phyloP scores from a whole-genome alignment of 2,329 filamentous ascomycete genomes.

The Huntiella omanensis region DNA sequence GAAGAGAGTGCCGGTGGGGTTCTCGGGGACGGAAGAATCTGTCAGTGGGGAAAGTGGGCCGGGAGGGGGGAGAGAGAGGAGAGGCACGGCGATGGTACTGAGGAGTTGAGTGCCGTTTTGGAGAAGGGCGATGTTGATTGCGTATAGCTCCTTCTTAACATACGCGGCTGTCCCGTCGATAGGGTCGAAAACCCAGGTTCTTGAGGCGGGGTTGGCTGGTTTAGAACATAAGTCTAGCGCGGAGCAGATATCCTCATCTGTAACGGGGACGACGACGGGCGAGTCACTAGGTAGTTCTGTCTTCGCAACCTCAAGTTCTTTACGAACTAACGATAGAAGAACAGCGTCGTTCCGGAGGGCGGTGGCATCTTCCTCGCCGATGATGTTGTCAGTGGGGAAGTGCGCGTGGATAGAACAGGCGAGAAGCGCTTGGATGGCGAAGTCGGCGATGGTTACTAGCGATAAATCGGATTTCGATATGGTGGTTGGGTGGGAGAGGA shows the following conservation, averaged over 20 bases:
- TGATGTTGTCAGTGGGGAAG: conserved; percentile 32
- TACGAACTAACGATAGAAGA: conserved; percentile 28
- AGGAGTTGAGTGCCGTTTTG: conserved; percentile 30
- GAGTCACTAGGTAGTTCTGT: conserved; percentile 14
- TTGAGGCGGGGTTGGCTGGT: conserved; percentile 19
- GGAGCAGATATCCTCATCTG: conserved; percentile 28
- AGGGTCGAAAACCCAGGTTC: conserved; percentile 41
- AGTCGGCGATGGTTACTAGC: conserved; percentile 40
- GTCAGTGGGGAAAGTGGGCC: conserved; percentile 14
- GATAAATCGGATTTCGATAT: conserved; percentile 31
- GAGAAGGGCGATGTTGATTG: conserved; percentile 36
- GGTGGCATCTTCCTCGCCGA: conserved; percentile 36
- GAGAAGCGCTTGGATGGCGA: conserved; percentile 38
- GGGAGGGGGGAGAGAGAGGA: conserved; percentile 18
- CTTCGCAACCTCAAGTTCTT: conserved; percentile 19
- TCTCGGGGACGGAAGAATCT: conserved; percentile 26
- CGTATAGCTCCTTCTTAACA: conserved; percentile 33
- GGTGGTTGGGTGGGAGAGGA: background rate
- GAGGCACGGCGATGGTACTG: conserved; percentile 30
- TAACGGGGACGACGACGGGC: conserved; percentile 18
- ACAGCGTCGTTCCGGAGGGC: conserved; percentile 24
- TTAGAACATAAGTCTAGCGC: conserved; percentile 32
- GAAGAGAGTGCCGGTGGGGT: conserved; percentile 27
- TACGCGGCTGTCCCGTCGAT: conserved; percentile 43
- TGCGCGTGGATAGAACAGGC: conserved; percentile 28